phyloP scores from a whole-genome alignment of 148 eudicot genomes.

The Hydrangea macrophylla region DNA sequence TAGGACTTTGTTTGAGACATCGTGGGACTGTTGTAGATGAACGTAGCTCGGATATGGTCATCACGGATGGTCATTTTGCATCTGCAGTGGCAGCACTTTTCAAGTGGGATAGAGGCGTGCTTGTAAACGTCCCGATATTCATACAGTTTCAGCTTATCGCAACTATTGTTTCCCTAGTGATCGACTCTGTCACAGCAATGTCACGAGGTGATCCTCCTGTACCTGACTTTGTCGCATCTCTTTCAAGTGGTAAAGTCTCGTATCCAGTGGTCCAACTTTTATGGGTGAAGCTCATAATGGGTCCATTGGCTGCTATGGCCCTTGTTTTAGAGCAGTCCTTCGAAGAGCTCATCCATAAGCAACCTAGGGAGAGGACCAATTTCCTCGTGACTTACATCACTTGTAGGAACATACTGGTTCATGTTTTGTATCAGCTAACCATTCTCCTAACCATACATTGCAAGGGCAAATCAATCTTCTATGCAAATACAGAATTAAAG shows the following conservation, averaged over 20 bases:
- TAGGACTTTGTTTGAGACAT: slow-evolving; percentile 47
- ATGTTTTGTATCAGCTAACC: slow-evolving; percentile 34
- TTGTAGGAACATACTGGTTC: slow-evolving; percentile 37
- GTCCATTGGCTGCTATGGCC: slow-evolving; percentile 39
- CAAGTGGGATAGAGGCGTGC: slow-evolving; percentile 39
- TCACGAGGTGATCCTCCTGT: slow-evolving; percentile 36
- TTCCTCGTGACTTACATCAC: slow-evolving; percentile 36
- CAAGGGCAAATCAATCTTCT: slow-evolving; percentile 24
- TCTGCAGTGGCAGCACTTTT: slow-evolving; percentile 36
- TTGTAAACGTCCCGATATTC: slow-evolving; percentile 38
- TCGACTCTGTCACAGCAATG: slow-evolving; percentile 39
- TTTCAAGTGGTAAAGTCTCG: slow-evolving; percentile 39
- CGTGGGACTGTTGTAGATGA: slow-evolving; percentile 48
- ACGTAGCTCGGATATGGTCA: slow-evolving; percentile 47
- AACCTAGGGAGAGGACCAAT: slow-evolving; percentile 37
- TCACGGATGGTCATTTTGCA: slow-evolving; percentile 42
- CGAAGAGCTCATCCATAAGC: slow-evolving; percentile 27
- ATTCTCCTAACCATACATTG: slow-evolving; percentile 33
- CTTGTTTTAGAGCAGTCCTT: slow-evolving; percentile 40
- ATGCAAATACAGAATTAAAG: slow-evolving; percentile 24
- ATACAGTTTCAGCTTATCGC: slow-evolving; percentile 47
- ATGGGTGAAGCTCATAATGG: slow-evolving; percentile 50
- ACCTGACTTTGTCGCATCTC: slow-evolving; percentile 37
- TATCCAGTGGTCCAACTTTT: slow-evolving; percentile 34
- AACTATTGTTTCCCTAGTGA: slow-evolving; percentile 35